These are phyloP conservation scores for Apophysomyces trapeziformis DNA, from an alignment of 371 early-diverging fungal species.

Conservation along the genomic window DNA sequence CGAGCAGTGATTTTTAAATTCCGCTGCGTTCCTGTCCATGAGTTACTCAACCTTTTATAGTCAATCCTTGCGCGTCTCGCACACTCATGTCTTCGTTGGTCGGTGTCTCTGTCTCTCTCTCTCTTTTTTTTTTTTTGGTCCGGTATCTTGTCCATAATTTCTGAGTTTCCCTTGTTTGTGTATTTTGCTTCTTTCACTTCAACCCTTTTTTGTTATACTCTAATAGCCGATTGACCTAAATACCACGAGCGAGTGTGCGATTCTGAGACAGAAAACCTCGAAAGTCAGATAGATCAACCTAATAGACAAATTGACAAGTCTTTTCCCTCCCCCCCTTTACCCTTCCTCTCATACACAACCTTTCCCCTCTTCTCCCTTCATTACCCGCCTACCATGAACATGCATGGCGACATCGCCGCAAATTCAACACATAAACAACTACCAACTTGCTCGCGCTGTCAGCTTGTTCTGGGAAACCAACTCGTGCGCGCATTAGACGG, in stretches of 20 bases:
- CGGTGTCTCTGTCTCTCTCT: constrained; percentile 2
- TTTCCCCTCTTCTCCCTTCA: not conserved
- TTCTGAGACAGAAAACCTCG: constrained; percentile 3
- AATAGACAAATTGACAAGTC: constrained; percentile 11
- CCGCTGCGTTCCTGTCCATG: constrained; percentile 12
- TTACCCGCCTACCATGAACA: constrained; percentile 3
- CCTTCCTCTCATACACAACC: not conserved
- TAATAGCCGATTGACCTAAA: too few relatives aligned
- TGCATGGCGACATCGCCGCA: not conserved
- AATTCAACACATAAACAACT: constrained; percentile 12
- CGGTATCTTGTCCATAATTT: not conserved
- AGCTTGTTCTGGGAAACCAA: constrained; percentile 57
- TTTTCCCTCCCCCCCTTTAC: not conserved
- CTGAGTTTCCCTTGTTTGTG: too few relatives aligned
- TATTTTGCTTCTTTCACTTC: too few relatives aligned
- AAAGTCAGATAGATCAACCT: constrained; percentile 8
- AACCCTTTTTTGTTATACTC: too few relatives aligned
- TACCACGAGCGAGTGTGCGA: not conserved
- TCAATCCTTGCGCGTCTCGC: constrained; percentile 4
- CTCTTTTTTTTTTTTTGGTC: not conserved
- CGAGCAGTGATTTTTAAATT: constrained; percentile 29
- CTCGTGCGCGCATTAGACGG: constrained; percentile 85
- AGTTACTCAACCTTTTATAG: constrained; percentile 8
- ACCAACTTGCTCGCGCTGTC: constrained; percentile 31
- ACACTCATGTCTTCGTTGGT: constrained; percentile 4